phyloP scores from a whole-genome alignment of 164 flowering plant genomes.

The Vitis rupestris region DNA sequence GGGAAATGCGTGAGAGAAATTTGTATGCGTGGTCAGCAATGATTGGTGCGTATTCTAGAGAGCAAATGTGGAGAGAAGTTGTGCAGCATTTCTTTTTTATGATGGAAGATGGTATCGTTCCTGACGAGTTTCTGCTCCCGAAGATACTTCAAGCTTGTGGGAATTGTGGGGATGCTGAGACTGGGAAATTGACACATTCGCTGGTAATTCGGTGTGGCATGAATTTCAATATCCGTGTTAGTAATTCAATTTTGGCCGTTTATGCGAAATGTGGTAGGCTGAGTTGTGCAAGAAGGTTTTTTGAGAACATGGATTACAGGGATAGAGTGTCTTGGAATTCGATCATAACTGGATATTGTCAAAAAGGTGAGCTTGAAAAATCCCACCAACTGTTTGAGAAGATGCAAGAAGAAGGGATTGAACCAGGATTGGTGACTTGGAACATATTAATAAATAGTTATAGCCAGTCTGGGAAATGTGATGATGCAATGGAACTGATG shows the following conservation, averaged over 20 bases:
- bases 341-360: constrained; percentile 47
- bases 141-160: constrained; percentile 65
- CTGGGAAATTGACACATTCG: constrained; percentile 46
- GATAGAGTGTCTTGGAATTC: constrained; percentile 62
- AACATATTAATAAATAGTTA: constrained; percentile 50
- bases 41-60: constrained; percentile 59
- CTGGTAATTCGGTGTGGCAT: constrained; percentile 38
- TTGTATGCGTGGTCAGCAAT: constrained; percentile 64
- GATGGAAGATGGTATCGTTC: constrained; percentile 40
- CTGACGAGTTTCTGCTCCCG: constrained; percentile 49
- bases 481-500: constrained; percentile 49
- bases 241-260: constrained; percentile 50
- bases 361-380: constrained; percentile 34
- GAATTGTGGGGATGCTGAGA: constrained; percentile 35
- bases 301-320: constrained; percentile 43
- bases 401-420: constrained; percentile 44
- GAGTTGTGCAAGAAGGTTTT: constrained; percentile 36
- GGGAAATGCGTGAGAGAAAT: constrained; percentile 46
- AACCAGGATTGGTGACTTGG: constrained; percentile 52
- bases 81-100: constrained; percentile 43
- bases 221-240: constrained; percentile 21
- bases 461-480: constrained; percentile 48
- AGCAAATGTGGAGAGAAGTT: constrained; percentile 48
- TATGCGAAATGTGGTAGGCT: constrained; percentile 55
- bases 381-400: constrained; percentile 40